A percentile compares a stretch with the other conserved stretches of the same genome.
phyloP scores from a whole-genome alignment of 1,139 yeast species.

The Debaryomyces nepalensis region DNA sequence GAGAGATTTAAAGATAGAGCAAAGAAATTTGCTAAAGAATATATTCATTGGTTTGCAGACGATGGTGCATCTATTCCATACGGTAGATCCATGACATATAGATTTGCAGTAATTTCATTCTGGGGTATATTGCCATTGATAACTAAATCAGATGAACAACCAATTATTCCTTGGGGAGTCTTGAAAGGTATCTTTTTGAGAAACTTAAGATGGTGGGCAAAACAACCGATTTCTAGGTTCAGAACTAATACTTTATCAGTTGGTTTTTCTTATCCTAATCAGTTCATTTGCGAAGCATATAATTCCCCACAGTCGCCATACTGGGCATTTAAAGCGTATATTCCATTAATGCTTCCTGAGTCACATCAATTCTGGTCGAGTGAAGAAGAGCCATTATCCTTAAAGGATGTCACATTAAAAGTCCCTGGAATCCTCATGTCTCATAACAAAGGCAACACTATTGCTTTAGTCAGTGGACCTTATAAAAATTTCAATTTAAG shows the following conservation, averaged over 20 bases:
- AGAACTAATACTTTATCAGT: slow-evolving; percentile 25
- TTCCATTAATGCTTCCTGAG: slow-evolving; percentile 19
- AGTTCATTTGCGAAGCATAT: slow-evolving; percentile 29
- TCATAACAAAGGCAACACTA: slow-evolving; percentile 26
- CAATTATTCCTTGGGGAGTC: slow-evolving; percentile 23
- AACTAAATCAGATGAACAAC: slow-evolving; percentile 19
- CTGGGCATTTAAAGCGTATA: slow-evolving; percentile 31
- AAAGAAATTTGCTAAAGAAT: slow-evolving; percentile 23
- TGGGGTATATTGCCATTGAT: slow-evolving; percentile 30
- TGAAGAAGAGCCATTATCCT: slow-evolving; percentile 15
- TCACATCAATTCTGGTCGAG: slow-evolving; percentile 26
- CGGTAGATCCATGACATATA: slow-evolving; percentile 32
- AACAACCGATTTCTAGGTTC: slow-evolving; percentile 25
- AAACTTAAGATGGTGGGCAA: slow-evolving; percentile 32
- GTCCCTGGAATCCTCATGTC: slow-evolving; percentile 24
- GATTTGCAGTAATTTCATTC: slow-evolving; percentile 29
- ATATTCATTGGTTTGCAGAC: slow-evolving; percentile 25
- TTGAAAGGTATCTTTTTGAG: slow-evolving; percentile 28
- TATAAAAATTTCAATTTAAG: slow-evolving; percentile 22
- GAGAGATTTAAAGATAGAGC: slow-evolving; percentile 23
- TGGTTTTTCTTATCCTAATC: slow-evolving; percentile 33
- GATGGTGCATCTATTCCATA: slow-evolving; percentile 30
- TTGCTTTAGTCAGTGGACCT: slow-evolving; percentile 30
- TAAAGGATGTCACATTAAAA: slow-evolving; percentile 12
- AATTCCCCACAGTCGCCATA: slow-evolving; percentile 35